Conservation (phyloP, 148 eudicot species). For the Tetragonia tetragonoides region DNA sequence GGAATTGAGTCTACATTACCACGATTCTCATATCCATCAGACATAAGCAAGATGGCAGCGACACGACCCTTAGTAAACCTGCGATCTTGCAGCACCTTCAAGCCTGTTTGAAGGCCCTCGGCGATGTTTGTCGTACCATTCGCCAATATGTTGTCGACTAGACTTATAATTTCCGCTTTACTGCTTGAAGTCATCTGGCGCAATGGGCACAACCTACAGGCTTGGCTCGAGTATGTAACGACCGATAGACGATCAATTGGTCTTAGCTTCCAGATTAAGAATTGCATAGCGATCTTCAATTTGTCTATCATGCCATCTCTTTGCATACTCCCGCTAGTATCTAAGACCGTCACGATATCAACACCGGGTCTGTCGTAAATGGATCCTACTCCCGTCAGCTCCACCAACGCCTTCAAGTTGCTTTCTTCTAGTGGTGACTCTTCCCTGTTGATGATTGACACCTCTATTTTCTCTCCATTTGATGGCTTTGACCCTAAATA, state of each 20-base stretch:
- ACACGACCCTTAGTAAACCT: background rate
- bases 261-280: background rate
- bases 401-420: background rate
- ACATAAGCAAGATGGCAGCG: slow-evolving; percentile 11
- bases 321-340: background rate
- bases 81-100: background rate
- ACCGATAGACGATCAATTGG: slow-evolving; percentile 4
- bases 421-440: slow-evolving; percentile 6
- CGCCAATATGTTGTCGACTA: background rate
- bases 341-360: background rate
- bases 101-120: background rate
- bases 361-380: background rate
- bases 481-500: background rate
- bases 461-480: background rate
- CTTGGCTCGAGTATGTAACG: background rate
- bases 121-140: background rate
- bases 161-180: background rate
- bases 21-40: background rate
- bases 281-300: background rate
- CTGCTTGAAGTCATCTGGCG: background rate
- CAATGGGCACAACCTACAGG: background rate
- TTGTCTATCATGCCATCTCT: background rate
- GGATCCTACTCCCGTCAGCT: background rate
- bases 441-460: background rate
- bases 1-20: background rate